Evolutionary conservation across 768 basidiomycete genomes (phyloP), one percentile per base, ranked within the genome.

Genomic region (Naematelia encephala): DNA sequence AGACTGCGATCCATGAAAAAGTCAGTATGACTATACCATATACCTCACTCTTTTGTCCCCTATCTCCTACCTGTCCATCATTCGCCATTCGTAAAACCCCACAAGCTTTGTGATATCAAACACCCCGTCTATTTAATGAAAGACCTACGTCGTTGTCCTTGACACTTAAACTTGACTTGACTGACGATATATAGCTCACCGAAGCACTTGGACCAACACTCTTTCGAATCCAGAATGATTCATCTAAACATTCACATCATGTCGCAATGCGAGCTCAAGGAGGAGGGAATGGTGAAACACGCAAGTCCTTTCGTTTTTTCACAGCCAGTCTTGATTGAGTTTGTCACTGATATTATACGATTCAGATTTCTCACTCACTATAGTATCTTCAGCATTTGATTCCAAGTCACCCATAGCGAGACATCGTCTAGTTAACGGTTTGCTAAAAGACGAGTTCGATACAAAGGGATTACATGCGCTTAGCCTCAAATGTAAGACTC

Each of bases 391-490:
- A 26, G 28, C 60, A 39, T 78, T 78, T 63, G 52, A 57, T 3
- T 65, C 64, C 19, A 65, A 78, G 69, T 56, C 75, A 2, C 62
- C 65, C 10, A 79, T 81, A 50, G 72, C 73, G 12, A 73, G 80
- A 25, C 80, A 81, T 63, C 64, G 80, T 16, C 57, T 80, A 45
- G 79, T 81, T 53, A 80, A 81, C 63, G 65, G 63, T 8, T 53
- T 79, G 21, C 64, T 81, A 10, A 77, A 77, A 56, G 77, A 78
- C 1, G 78, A 80, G 56, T 79, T 81, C 26, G 71, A 75, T 42
- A 70, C 69, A 14, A 66, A 62, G n/a, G 80, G 80, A 10, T 57
- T 81, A 34, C 80, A 81, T 55, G 80, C 80, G 1, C 66, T 81
- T 45, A 74, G 73, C 54, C 60, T 81, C 61, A 68, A 74, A 54